Percentiles rank a stretch among this genome's conserved stretches.
Conservation (phyloP, 495 filamentous ascomycete species). For the Trichoderma orchidacearum region DNA sequence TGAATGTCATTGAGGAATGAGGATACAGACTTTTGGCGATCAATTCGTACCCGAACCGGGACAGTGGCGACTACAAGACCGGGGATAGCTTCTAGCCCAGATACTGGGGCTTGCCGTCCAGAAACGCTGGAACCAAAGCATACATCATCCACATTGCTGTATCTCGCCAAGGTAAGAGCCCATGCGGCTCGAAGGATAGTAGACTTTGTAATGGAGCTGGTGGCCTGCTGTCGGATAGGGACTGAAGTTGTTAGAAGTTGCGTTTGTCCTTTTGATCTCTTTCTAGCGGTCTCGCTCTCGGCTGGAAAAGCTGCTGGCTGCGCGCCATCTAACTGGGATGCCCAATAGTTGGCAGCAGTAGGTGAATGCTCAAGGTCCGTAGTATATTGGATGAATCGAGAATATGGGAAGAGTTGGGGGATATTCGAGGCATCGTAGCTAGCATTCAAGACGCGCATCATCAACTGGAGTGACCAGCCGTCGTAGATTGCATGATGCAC, state of each 20-base stretch:
- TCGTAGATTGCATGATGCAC: neutral
- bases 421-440: neutral
- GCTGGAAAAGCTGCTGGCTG: neutral
- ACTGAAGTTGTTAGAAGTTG: neutral
- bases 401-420: neutral
- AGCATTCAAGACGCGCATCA: neutral
- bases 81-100: conserved; percentile 29
- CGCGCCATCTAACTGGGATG: neutral
- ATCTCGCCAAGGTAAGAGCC: conserved; percentile 23
- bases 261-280: neutral
- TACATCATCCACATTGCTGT: conserved; percentile 24
- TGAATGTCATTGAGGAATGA: conserved; percentile 16
- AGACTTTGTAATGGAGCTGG: conserved; percentile 20
- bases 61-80: conserved; percentile 46
- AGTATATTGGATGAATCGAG: neutral
- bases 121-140: conserved; percentile 33
- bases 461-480: neutral
- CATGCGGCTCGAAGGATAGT: conserved; percentile 31
- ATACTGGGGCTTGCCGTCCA: conserved; percentile 30
- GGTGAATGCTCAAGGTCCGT: neutral
- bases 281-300: neutral
- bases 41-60: conserved; percentile 28
- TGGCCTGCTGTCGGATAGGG: neutral
- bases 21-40: neutral
- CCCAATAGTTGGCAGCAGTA: neutral